Evolutionary conservation across 208 protist species (phyloP).

Genomic region (Vickermania spadyakhi): DNA sequence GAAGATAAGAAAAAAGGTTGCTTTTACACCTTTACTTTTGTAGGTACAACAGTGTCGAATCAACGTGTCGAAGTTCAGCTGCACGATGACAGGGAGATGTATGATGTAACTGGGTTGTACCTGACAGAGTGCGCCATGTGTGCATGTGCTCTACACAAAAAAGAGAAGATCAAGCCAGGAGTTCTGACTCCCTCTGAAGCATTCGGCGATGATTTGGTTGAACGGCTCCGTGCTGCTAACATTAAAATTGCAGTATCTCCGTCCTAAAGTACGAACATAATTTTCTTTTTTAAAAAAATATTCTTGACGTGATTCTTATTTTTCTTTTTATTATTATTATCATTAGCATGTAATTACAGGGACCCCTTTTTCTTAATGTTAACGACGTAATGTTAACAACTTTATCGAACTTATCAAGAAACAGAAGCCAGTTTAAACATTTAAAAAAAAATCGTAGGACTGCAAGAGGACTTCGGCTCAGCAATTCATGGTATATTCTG

Average conservation of each 20-base stretch:
- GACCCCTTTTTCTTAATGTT: too few relatives aligned
- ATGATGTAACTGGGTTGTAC: slow-evolving; percentile 60
- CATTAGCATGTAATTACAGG: neutral
- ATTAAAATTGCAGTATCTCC: slow-evolving; percentile 10
- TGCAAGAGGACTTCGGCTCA: too few relatives aligned
- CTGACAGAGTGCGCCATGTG: slow-evolving; percentile 50
- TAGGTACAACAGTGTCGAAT: slow-evolving; percentile 35
- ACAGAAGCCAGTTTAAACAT: too few relatives aligned
- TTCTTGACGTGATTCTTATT: neutral
- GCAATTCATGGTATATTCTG: too few relatives aligned
- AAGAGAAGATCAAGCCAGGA: slow-evolving; percentile 30
- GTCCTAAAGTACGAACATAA: neutral
- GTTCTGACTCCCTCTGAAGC: slow-evolving; percentile 55
- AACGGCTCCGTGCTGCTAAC: slow-evolving; percentile 21
- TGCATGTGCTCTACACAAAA: slow-evolving; percentile 20
- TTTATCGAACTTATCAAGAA: too few relatives aligned
- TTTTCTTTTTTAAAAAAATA: neutral
- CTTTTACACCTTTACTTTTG: slow-evolving; percentile 40
- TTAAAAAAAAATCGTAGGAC: too few relatives aligned
- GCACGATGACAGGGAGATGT: slow-evolving; percentile 36
- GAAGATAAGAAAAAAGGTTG: slow-evolving; percentile 23
- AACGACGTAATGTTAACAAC: too few relatives aligned
- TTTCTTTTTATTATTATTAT: neutral
- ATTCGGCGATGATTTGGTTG: slow-evolving; percentile 52
- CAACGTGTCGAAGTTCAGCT: slow-evolving; percentile 26